Evolutionary conservation across 805 yeast genomes (phyloP).

Genomic region (Spathaspora passalidarum): DNA sequence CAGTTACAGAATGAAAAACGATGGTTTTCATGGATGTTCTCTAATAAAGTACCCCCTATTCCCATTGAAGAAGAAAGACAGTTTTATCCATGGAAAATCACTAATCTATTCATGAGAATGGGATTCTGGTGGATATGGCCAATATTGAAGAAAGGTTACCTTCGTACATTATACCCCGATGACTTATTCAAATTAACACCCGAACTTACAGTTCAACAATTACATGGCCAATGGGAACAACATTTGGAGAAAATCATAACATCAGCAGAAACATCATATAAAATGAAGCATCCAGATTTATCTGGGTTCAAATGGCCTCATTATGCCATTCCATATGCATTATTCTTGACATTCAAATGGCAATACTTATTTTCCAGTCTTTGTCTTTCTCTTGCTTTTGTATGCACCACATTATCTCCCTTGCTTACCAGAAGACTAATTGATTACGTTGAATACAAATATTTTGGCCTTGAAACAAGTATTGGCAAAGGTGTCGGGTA

Average conservation of each 20-base stretch:
- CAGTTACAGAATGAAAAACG: constrained; percentile 47
- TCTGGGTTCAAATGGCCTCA: constrained; percentile 39
- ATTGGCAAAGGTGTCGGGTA: constrained; percentile 70
- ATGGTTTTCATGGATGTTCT: constrained; percentile 47
- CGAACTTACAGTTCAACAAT: constrained; percentile 32
- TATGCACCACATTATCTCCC: constrained; percentile 57
- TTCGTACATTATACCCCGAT: constrained; percentile 33
- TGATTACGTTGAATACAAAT: constrained; percentile 54
- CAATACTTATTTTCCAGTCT: constrained; percentile 40
- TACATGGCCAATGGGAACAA: constrained; percentile 28
- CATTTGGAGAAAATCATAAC: constrained; percentile 20
- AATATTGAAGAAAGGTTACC: constrained; percentile 37
- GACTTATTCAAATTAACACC: constrained; percentile 38
- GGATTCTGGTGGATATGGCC: constrained; percentile 42
- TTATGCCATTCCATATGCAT: constrained; percentile 38
- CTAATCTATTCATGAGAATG: constrained; percentile 39
- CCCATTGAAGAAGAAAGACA: constrained; percentile 51
- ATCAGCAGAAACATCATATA: constrained; percentile 17
- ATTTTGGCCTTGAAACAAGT: constrained; percentile 37
- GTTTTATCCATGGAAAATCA: constrained; percentile 43
- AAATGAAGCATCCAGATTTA: constrained; percentile 14
- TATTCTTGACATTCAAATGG: constrained; percentile 48
- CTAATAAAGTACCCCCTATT: constrained; percentile 49
- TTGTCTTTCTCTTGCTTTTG: constrained; percentile 45
- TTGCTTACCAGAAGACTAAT: constrained; percentile 64